Conservation (phyloP, 2,329 filamentous ascomycete genomes). For the Colletotrichum orbiculare region DNA sequence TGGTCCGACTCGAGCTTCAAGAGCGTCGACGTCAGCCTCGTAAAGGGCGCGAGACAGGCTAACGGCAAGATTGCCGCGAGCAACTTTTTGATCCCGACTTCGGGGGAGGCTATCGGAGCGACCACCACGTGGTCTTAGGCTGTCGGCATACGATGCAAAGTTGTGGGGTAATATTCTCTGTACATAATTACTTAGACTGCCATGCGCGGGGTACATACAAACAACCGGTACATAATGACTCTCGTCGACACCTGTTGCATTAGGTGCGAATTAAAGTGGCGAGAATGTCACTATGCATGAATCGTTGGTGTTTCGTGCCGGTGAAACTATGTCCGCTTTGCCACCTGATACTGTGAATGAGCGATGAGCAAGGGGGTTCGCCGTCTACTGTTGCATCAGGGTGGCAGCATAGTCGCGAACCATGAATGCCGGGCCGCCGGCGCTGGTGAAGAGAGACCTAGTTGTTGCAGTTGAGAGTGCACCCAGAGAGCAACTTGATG, state of each 20-base stretch:
- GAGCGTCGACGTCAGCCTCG: constrained; percentile 46
- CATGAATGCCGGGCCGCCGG: too few species aligned
- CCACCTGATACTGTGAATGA: background rate
- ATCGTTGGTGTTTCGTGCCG: constrained; percentile 2
- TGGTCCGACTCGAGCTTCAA: constrained; percentile 46
- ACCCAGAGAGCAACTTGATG: background rate
- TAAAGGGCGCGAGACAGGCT: constrained; percentile 51
- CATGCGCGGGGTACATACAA: constrained; percentile 26
- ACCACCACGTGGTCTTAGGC: constrained; percentile 44
- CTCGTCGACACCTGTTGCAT: background rate
- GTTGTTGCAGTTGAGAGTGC: too few species aligned
- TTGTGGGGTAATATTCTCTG: constrained; percentile 22
- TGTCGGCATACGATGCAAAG: background rate
- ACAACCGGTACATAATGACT: constrained; percentile 7
- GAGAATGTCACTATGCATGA: constrained; percentile 3
- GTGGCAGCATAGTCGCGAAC: background rate
- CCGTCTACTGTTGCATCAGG: constrained; percentile 2
- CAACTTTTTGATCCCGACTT: constrained; percentile 53
- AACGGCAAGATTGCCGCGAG: constrained; percentile 53
- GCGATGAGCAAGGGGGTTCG: background rate
- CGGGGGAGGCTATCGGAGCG: constrained; percentile 50
- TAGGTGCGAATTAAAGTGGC: constrained; percentile 1
- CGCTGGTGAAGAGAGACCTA: too few species aligned
- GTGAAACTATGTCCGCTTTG: background rate
- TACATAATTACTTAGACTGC: constrained; percentile 25